Evolutionary conservation across 257 asterid species (phyloP).

Genomic region (Parsonsia alboflavescens): DNA sequence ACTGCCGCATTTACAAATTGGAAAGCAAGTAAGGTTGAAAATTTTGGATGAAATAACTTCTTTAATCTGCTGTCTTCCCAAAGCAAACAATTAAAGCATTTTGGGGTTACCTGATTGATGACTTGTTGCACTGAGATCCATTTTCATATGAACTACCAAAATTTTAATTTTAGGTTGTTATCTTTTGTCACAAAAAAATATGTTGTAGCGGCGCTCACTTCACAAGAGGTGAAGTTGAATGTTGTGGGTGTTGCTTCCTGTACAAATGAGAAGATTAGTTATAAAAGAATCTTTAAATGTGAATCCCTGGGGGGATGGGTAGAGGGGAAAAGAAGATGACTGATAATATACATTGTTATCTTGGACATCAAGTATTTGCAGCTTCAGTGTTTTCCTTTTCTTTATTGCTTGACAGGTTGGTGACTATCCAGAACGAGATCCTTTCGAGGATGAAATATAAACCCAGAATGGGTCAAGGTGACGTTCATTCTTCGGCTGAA

Average conservation of each 20-base stretch:
- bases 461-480: background rate
- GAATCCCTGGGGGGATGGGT: background rate
- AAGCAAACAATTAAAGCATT: background rate
- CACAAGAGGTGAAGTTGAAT: too few species aligned
- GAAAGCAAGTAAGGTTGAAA: background rate
- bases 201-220: background rate
- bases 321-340: background rate
- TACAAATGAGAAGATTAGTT: background rate
- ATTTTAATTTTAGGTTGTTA: background rate
- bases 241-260: background rate
- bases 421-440: slow-evolving; percentile 85
- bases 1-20: too few species aligned
- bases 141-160: background rate
- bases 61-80: background rate
- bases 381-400: slow-evolving; percentile 1
- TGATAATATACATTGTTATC: background rate
- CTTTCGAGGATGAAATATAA: slow-evolving; percentile 83
- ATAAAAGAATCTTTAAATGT: background rate
- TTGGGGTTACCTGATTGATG: background rate
- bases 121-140: background rate
- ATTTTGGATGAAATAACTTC: background rate
- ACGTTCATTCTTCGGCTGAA: background rate
- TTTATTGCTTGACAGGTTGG: slow-evolving; percentile 53
- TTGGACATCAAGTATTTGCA: background rate
- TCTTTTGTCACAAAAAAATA: background rate